A percentile compares a stretch with the other conserved stretches of the same genome.
Conservation (phyloP, 257 asterid species). For the Penstemon davidsonii region DNA sequence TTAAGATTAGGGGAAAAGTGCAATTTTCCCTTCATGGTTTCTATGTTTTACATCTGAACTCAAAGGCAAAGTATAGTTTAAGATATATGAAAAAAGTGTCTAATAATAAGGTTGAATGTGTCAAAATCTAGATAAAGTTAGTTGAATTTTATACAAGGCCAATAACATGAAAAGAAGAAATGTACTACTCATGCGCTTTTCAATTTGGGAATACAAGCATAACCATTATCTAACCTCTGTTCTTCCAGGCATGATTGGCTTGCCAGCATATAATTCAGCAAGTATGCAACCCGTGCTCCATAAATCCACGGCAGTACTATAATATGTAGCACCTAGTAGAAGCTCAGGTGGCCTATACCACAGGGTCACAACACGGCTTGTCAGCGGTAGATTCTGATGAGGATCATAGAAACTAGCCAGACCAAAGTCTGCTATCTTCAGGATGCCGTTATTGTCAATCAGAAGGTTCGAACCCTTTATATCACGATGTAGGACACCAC, state of each 20-base stretch:
- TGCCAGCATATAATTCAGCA: constrained; percentile 91
- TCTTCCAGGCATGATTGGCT: constrained; percentile 98
- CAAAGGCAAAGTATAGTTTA: not conserved
- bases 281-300: constrained; percentile 97
- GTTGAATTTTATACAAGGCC: not conserved
- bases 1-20: no score
- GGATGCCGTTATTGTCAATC: constrained; percentile 61
- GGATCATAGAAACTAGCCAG: constrained; percentile 83
- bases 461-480: no score
- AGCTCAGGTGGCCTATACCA: constrained; percentile 99
- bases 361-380: constrained; percentile 94
- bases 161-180: not conserved
- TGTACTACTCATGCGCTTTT: not conserved
- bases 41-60: no score
- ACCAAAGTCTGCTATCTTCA: constrained; percentile 95
- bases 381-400: constrained; percentile 72
- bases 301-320: constrained; percentile 85
- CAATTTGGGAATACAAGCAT: not conserved
- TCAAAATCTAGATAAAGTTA: not conserved
- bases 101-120: not conserved
- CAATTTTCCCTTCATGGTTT: no score
- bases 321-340: constrained; percentile 90
- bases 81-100: not conserved
- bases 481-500: constrained; percentile 61
- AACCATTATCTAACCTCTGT: constrained; percentile 59